Evolutionary conservation across 371 early-diverging fungal genomes (phyloP).

Genomic region (Apophysomyces elegans): DNA sequence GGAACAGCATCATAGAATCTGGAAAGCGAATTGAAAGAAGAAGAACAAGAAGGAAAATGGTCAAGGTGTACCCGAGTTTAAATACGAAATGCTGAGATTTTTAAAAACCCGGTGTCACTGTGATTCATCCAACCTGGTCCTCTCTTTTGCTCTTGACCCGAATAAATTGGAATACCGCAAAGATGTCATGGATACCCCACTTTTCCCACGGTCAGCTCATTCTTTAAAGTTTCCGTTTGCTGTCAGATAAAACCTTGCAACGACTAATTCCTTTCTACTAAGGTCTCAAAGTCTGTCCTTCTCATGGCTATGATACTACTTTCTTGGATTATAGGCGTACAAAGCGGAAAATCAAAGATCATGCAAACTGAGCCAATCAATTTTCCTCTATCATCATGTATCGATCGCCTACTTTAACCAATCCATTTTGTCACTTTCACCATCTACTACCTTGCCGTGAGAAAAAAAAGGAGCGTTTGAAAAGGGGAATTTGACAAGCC

Average conservation of each 20-base stretch:
- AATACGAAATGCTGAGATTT: constrained; percentile 30
- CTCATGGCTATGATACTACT: background rate
- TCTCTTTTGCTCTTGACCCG: too few relatives aligned
- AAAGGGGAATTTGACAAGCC: too few relatives aligned
- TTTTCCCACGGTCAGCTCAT: constrained; percentile 9
- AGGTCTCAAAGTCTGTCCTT: too few relatives aligned
- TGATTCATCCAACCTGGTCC: background rate
- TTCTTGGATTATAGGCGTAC: background rate
- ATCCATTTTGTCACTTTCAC: background rate
- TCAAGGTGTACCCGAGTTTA: constrained; percentile 1
- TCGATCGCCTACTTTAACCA: background rate
- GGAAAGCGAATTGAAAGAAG: background rate
- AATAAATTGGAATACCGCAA: too few relatives aligned
- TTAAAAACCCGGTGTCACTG: constrained; percentile 5
- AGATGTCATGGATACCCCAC: too few relatives aligned
- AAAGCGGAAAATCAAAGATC: background rate
- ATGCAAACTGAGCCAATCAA: constrained; percentile 2
- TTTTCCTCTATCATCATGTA: background rate
- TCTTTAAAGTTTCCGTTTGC: background rate
- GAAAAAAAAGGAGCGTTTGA: too few relatives aligned
- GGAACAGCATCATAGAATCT: constrained; percentile 11
- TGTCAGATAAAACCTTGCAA: constrained; percentile 2
- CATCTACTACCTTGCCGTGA: too few relatives aligned
- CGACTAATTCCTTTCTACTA: too few relatives aligned
- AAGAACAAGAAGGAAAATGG: background rate